phyloP scores from a whole-genome alignment of 495 filamentous ascomycete species.

The Penicillium pulvis region DNA sequence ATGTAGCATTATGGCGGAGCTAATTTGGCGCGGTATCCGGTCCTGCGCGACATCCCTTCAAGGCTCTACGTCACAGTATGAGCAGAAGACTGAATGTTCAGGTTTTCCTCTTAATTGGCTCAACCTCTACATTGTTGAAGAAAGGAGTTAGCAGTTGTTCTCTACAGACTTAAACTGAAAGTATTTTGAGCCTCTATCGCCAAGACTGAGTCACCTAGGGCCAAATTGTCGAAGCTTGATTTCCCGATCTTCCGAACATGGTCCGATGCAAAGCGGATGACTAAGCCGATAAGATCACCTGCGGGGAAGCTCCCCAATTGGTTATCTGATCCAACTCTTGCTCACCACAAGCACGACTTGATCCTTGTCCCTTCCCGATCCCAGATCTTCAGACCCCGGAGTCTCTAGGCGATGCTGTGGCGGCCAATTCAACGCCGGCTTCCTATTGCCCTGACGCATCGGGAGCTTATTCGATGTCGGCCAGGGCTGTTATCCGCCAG shows the following conservation, averaged over 20 bases:
- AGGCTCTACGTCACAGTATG: too few relatives aligned
- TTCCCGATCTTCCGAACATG: not conserved
- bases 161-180: too few relatives aligned
- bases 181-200: too few relatives aligned
- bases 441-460: constrained; percentile 19
- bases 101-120: too few relatives aligned
- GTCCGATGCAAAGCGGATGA: constrained; percentile 14
- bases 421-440: constrained; percentile 25
- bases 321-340: constrained; percentile 22
- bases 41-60: too few relatives aligned
- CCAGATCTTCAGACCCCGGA: not conserved
- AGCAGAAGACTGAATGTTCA: too few relatives aligned
- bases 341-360: not conserved
- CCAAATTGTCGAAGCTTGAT: too few relatives aligned
- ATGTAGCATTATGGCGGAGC: too few relatives aligned
- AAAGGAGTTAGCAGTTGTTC: too few relatives aligned
- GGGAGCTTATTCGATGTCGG: constrained; percentile 23
- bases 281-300: constrained; percentile 36
- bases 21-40: too few relatives aligned
- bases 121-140: too few relatives aligned
- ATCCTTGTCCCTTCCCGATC: not conserved
- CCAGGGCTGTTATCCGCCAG: constrained; percentile 6
- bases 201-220: too few relatives aligned
- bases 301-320: constrained; percentile 27
- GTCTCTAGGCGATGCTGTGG: constrained; percentile 22